Percentiles rank a stretch among this genome's conserved stretches.
Conservation (phyloP, 768 basidiomycete species). For the Podaxis sp. region DNA sequence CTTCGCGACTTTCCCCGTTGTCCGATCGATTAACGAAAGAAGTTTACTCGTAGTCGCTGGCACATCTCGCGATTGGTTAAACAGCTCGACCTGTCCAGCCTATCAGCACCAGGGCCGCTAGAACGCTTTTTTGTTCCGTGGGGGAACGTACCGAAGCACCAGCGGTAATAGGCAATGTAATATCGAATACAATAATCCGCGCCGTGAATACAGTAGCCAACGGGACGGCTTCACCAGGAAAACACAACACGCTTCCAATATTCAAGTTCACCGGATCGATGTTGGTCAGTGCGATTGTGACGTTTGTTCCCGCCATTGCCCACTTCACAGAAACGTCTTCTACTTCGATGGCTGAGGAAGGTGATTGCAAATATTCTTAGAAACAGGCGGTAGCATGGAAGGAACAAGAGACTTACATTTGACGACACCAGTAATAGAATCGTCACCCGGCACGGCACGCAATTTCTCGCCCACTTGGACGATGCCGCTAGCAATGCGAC, state of each 20-base stretch:
- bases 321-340: conserved; percentile 79
- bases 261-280: conserved; percentile 86
- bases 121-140: not conserved
- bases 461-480: conserved; percentile 91
- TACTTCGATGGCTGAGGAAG: conserved; percentile 71
- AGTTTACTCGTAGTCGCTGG: conserved; percentile 87
- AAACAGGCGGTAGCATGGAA: not conserved
- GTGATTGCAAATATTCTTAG: not conserved
- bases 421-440: conserved; percentile 66
- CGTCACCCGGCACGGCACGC: conserved; percentile 89
- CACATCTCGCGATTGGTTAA: conserved; percentile 91
- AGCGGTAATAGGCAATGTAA: conserved; percentile 82
- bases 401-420: conserved; percentile 45
- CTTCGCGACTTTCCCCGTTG: conserved; percentile 72
- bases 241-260: conserved; percentile 89
- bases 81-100: conserved; percentile 75
- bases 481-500: conserved; percentile 83
- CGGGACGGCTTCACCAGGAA: conserved; percentile 67
- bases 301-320: conserved; percentile 89
- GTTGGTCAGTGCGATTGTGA: conserved; percentile 77
- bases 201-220: conserved; percentile 79
- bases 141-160: conserved; percentile 72
- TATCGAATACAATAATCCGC: conserved; percentile 91
- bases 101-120: too few relatives aligned
- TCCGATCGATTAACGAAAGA: conserved; percentile 75